phyloP scores from a whole-genome alignment of 129 eudicot species.

The Flaveria linearis region DNA sequence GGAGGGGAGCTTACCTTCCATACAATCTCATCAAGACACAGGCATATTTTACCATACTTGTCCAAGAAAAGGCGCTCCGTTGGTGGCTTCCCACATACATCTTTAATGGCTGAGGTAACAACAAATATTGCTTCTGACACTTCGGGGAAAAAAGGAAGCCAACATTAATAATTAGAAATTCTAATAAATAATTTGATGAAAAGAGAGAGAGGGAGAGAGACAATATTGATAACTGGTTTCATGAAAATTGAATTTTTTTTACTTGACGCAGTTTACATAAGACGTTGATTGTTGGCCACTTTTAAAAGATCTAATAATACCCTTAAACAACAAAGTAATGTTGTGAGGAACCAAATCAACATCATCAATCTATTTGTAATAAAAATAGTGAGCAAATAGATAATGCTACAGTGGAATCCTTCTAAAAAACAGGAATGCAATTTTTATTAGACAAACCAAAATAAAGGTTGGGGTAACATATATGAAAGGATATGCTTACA shows the following conservation, averaged over 20 bases:
- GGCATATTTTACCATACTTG: conserved; percentile 95
- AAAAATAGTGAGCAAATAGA: neutral
- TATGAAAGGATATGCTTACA: conserved; percentile 52
- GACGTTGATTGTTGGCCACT: neutral
- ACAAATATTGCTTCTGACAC: conserved; percentile 95
- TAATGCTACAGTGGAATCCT: conserved; percentile 1
- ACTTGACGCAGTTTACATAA: neutral
- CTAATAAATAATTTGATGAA: neutral
- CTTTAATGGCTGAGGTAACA: conserved; percentile 89
- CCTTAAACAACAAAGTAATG: conserved; percentile 3
- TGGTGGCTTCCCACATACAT: conserved; percentile 96
- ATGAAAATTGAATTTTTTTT: neutral
- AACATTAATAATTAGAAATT: neutral
- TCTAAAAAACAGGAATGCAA: neutral
- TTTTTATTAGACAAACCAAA: neutral
- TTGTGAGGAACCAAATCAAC: neutral
- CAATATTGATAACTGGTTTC: neutral
- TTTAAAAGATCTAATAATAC: neutral
- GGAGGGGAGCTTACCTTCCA: conserved; percentile 63
- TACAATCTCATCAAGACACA: conserved; percentile 96
- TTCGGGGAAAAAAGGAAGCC: conserved; percentile 30
- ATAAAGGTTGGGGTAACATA: neutral
- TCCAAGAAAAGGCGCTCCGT: conserved; percentile 94
- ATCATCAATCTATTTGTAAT: neutral
- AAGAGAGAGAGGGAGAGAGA: neutral